Evolutionary conservation across 1,139 yeast species (phyloP).

Genomic region (Zygosaccharomyces pseudobailii): DNA sequence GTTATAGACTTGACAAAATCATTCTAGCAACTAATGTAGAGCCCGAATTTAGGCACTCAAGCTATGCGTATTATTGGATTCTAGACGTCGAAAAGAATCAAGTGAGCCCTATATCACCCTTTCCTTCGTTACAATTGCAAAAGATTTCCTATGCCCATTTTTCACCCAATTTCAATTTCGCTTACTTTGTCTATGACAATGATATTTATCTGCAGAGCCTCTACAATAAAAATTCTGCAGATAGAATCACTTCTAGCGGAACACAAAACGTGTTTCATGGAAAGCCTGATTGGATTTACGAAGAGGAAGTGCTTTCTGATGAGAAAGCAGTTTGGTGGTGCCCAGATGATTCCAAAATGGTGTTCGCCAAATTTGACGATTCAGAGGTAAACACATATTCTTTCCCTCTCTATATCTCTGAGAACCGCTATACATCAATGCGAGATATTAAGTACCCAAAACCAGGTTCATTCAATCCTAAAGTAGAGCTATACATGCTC

Average conservation of each 20-base stretch:
- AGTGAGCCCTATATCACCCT: conserved; percentile 41
- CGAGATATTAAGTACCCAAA: conserved; percentile 73
- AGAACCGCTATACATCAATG: conserved; percentile 51
- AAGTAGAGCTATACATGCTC: conserved; percentile 46
- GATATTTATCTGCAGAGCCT: conserved; percentile 53
- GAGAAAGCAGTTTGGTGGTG: conserved; percentile 87
- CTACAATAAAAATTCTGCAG: conserved; percentile 40
- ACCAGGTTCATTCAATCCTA: conserved; percentile 77
- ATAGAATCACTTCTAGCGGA: conserved; percentile 65
- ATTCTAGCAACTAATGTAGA: conserved; percentile 34
- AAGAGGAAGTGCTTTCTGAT: conserved; percentile 74
- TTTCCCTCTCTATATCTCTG: conserved; percentile 57
- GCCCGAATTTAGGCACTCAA: conserved; percentile 73
- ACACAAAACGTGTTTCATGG: conserved; percentile 69
- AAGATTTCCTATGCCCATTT: conserved; percentile 54
- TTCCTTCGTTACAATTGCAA: conserved; percentile 24
- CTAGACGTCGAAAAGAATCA: conserved; percentile 40
- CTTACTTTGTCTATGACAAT: conserved; percentile 67
- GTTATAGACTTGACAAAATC: conserved; percentile 28
- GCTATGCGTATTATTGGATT: conserved; percentile 62
- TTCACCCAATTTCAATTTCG: conserved; percentile 64
- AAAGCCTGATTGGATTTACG: conserved; percentile 95
- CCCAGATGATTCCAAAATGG: conserved; percentile 58
- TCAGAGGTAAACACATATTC: conserved; percentile 61
- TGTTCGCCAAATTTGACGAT: conserved; percentile 68